phyloP scores from a whole-genome alignment of 164 flowering plant genomes.

The Stephania japonica region DNA sequence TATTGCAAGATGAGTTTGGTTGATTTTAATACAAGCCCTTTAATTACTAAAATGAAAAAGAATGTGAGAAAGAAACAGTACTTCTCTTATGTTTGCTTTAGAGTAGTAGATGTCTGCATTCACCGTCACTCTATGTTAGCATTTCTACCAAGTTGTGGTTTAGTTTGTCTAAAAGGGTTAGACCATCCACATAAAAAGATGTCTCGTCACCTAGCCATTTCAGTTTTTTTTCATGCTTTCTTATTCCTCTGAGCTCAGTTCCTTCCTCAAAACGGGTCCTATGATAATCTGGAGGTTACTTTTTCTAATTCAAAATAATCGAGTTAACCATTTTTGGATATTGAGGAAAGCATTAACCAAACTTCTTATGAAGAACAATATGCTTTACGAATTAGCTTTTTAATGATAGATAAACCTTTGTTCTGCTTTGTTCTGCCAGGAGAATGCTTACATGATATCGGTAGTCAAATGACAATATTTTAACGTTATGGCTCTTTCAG shows the following conservation, averaged over 20 bases:
- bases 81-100: background rate
- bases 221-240: background rate
- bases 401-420: too few relatives aligned
- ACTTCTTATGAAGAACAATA: background rate
- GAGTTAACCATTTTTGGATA: background rate
- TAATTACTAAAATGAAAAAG: background rate
- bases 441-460: background rate
- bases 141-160: background rate
- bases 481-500: background rate
- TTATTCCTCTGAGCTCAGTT: background rate
- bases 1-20: background rate
- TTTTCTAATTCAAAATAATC: background rate
- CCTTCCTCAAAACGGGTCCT: background rate
- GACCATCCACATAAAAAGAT: background rate
- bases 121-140: background rate
- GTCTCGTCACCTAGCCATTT: background rate
- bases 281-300: background rate
- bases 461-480: background rate
- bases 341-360: background rate
- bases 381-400: background rate
- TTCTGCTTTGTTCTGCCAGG: too few relatives aligned
- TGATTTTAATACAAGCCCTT: background rate
- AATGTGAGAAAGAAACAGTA: background rate
- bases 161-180: background rate
- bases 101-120: background rate